phyloP scores from a whole-genome alignment of 2,329 filamentous ascomycete species.

The Fusarium albidum region DNA sequence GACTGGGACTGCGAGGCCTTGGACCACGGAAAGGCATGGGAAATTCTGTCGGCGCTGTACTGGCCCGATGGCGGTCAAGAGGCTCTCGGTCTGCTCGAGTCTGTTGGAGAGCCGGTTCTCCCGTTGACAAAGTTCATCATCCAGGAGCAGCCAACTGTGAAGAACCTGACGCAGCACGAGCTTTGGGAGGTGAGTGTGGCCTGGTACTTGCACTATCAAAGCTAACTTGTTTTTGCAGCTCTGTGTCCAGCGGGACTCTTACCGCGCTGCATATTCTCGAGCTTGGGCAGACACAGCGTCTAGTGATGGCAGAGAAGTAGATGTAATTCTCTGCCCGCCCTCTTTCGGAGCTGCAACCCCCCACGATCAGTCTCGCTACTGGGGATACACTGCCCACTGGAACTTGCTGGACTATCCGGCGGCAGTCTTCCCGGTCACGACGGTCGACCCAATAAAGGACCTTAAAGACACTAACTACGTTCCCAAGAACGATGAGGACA shows the following conservation, averaged over 20 bases:
- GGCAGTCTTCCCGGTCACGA: conserved; percentile 64
- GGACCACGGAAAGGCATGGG: conserved; percentile 60
- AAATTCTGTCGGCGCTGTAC: conserved; percentile 57
- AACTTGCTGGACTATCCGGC: conserved; percentile 74
- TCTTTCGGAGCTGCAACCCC: conserved; percentile 60
- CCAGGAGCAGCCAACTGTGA: conserved; percentile 57
- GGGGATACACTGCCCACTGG: conserved; percentile 73
- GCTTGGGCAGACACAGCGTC: conserved; percentile 49
- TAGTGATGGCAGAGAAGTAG: conserved; percentile 49
- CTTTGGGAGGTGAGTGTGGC: conserved; percentile 47
- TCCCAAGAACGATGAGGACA: conserved; percentile 41
- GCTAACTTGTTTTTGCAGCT: conserved; percentile 31
- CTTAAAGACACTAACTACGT: conserved; percentile 33
- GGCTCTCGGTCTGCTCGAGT: conserved; percentile 57
- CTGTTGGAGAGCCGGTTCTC: conserved; percentile 64
- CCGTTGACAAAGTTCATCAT: conserved; percentile 68
- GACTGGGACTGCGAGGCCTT: conserved; percentile 60
- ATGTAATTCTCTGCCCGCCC: conserved; percentile 69
- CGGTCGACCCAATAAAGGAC: conserved; percentile 40
- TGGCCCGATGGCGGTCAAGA: conserved; percentile 69
- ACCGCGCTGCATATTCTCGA: conserved; percentile 47
- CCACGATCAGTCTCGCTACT: conserved; percentile 56
- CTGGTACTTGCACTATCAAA: fast-evolving
- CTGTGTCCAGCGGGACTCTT: conserved; percentile 49
- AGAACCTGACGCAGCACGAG: conserved; percentile 48